These are phyloP conservation scores for Coffea humblotiana DNA, from an alignment of 305 asterid species.

Conservation along the genomic window DNA sequence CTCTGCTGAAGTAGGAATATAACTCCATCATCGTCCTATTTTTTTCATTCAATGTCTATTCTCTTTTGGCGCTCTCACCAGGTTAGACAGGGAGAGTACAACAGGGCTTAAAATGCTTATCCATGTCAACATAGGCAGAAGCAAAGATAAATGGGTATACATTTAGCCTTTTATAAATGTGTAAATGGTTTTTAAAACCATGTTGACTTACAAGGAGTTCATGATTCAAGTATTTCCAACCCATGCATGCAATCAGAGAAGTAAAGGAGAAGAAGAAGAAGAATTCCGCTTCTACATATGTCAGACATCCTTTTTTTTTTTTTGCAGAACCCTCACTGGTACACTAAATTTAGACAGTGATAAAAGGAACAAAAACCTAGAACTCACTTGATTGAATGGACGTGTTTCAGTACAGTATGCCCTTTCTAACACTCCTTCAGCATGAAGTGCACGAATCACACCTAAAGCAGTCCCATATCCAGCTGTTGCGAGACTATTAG, in stretches of 20 bases:
- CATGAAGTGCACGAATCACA: constrained; percentile 85
- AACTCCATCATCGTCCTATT: not conserved
- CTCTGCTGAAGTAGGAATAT: not conserved
- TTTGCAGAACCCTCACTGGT: too few species aligned
- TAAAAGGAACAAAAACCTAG: not conserved
- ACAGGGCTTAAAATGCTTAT: not conserved
- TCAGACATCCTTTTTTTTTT: too few species aligned
- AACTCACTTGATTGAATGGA: constrained; percentile 87
- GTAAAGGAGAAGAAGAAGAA: too few species aligned
- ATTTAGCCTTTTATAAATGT: not conserved
- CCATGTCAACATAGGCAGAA: not conserved
- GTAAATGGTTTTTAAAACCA: not conserved
- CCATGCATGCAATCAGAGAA: not conserved
- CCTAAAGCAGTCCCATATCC: constrained; percentile 99
- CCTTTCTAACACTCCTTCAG: constrained; percentile 63
- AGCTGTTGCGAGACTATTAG: constrained; percentile 85
- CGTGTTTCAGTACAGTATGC: constrained; percentile 95
- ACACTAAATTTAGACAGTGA: not conserved
- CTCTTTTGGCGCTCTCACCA: not conserved
- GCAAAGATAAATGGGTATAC: not conserved
- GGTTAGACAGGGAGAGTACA: not conserved
- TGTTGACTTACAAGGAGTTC: not conserved
- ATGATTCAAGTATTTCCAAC: not conserved
- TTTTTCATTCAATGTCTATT: not conserved
- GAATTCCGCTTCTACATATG: too few species aligned